A percentile compares a stretch with the other conserved stretches of the same genome.
Conservation (phyloP, 23 red algal genomes). For the Gracilaria vermiculophylla region DNA sequence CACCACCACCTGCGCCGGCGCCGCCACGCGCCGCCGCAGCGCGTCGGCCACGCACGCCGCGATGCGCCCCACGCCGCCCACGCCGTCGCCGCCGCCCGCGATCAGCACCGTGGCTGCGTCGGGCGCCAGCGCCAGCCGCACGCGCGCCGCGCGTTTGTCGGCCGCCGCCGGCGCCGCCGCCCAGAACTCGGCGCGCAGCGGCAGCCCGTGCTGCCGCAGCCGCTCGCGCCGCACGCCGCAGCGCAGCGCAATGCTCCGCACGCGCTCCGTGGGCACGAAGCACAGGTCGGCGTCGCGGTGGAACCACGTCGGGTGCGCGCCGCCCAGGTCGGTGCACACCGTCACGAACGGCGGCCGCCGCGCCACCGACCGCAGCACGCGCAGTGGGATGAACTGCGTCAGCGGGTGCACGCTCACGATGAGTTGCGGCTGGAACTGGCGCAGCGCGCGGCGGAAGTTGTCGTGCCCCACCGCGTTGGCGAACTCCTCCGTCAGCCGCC, state of each 20-base stretch:
- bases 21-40: neutral
- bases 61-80: slow-evolving; percentile 64
- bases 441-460: slow-evolving; percentile 40
- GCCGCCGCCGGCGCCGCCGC: neutral
- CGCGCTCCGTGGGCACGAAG: slow-evolving; percentile 70
- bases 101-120: slow-evolving; percentile 57
- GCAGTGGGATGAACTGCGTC: slow-evolving; percentile 68
- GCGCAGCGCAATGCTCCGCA: slow-evolving; percentile 28
- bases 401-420: slow-evolving; percentile 83
- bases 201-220: slow-evolving; percentile 69
- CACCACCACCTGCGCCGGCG: slow-evolving; percentile 57
- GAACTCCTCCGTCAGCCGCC: slow-evolving; percentile 66
- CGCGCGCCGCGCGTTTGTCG: slow-evolving; percentile 29
- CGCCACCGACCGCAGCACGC: slow-evolving; percentile 60
- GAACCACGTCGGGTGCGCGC: slow-evolving; percentile 82
- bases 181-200: slow-evolving; percentile 74
- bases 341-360: slow-evolving; percentile 65
- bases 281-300: slow-evolving; percentile 61
- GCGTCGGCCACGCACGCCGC: slow-evolving; percentile 15
- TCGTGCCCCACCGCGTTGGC: slow-evolving; percentile 39
- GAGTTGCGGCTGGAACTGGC: slow-evolving; percentile 29
- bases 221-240: slow-evolving; percentile 34
- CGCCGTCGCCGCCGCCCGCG: slow-evolving; percentile 83
- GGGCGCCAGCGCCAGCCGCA: slow-evolving; percentile 7
- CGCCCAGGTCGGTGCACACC: slow-evolving; percentile 81